phyloP scores from a whole-genome alignment of 306 rosid genomes.

The Quercus wislizeni region DNA sequence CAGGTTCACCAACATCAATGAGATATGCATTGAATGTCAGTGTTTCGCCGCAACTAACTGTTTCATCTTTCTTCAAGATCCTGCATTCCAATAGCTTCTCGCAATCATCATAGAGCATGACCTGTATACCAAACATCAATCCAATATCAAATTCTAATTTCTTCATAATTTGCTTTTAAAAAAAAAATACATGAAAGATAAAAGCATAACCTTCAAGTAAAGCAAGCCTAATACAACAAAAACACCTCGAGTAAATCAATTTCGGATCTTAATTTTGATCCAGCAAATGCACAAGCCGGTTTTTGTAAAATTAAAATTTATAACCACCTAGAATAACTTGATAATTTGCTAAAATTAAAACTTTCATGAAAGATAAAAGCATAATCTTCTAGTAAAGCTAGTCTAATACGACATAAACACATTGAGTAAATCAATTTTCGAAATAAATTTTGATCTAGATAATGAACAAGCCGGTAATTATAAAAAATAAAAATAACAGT shows the following conservation, averaged over 20 bases:
- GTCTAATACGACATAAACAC: neutral
- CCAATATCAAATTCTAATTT: too few relatives aligned
- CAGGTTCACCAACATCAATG: conserved; percentile 52
- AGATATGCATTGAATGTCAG: conserved; percentile 45
- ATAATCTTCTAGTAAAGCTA: neutral
- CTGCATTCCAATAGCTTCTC: conserved; percentile 67
- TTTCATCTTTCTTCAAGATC: conserved; percentile 62
- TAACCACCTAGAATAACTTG: neutral
- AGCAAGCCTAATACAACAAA: too few relatives aligned
- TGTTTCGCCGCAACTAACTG: conserved; percentile 48
- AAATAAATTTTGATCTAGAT: neutral
- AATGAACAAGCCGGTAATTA: neutral
- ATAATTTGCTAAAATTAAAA: neutral
- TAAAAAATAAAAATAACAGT: too few relatives aligned
- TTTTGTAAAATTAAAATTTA: too few relatives aligned
- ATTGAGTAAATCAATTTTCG: neutral
- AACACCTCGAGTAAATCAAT: too few relatives aligned
- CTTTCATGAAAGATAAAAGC: neutral
- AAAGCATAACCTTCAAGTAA: too few relatives aligned
- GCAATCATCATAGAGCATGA: conserved; percentile 62
- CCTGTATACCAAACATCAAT: conserved; percentile 28
- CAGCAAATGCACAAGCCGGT: too few relatives aligned
- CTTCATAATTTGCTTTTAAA: too few relatives aligned
- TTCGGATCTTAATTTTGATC: too few relatives aligned
- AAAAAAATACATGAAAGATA: too few relatives aligned